A percentile compares a stretch with the other conserved stretches of the same genome.
Evolutionary conservation across 352 stramenopile genomes (phyloP).

Genomic region (Thalassiosira ordinaria): DNA sequence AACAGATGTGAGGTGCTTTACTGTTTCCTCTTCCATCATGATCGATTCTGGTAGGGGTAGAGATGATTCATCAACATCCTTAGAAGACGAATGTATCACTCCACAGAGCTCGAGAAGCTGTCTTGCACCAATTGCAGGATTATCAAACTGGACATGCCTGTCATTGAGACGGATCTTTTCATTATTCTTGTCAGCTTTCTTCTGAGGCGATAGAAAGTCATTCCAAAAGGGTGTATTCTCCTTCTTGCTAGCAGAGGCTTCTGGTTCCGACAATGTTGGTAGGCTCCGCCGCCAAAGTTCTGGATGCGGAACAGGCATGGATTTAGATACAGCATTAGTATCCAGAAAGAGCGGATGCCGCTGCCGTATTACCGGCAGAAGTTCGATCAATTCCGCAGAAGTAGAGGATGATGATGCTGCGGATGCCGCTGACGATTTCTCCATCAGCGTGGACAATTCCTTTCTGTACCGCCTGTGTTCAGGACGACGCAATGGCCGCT

Average conservation of each 20-base stretch:
- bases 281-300: constrained; percentile 18
- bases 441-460: background rate
- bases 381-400: background rate
- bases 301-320: constrained; percentile 34
- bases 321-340: constrained; percentile 44
- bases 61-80: constrained; percentile 4
- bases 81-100: background rate
- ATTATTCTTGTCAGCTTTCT: background rate
- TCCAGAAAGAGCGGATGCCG: constrained; percentile 29
- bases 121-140: constrained; percentile 32
- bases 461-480: background rate
- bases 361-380: background rate
- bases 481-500: background rate
- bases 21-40: constrained; percentile 33
- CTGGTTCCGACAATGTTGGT: too few species aligned
- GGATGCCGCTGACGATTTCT: background rate
- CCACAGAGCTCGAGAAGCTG: constrained; percentile 31
- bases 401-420: background rate
- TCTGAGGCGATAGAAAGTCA: constrained; percentile 6
- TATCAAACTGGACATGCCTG: constrained; percentile 34
- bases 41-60: constrained; percentile 17
- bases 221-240: constrained; percentile 17
- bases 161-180: constrained; percentile 17
- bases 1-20: constrained; percentile 33
- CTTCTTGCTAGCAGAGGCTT: background rate